Evolutionary conservation across 768 basidiomycete genomes (phyloP), one percentile per base, ranked within the genome.

Genomic region (Boletellus ananas): DNA sequence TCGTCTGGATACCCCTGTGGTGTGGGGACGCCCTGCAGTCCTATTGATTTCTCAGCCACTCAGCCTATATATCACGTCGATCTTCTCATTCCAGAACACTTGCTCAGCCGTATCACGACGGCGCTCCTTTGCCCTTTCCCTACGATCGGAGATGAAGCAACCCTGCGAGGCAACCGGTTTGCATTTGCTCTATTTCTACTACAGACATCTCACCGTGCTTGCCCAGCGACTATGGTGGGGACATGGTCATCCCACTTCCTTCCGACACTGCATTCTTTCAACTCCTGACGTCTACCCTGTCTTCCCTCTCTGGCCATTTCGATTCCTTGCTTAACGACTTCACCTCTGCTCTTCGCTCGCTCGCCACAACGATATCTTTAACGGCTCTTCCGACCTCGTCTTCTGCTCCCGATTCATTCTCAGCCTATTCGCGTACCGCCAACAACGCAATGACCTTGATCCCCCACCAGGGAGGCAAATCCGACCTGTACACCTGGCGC

Each of bases 401-500:
- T 1, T 63, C 68, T 29, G 52, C 66, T 6, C 60, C 63, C 3
- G 49, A 17, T 34, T 43, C 62, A 16, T 75, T 74, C 56, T 63
- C 64, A 3, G 57, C 70, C 5, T 63, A 73, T 49, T 72, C 73
- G 2, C 40, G 52, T 31, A 36, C 54, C 1, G 43, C 47, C 18
- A 13, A 25, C 31, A 67, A 67, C 31, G 47, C 47, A 3, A 38
- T 23, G 18, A 50, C 72, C 72, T 12, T 73, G 73, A 8, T 76
- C 79, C 62, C 76, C 73, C 1, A 58, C 57, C 20, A 39, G 16
- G 57, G 68, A 55, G 48, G 68, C 36, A 53, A 70, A 62, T 50
- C 69, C 11, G 94, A 97, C 58, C 68, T 97, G 8, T 92, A 90
- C 63, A 77, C 81, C 6, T 96, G 94, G 94, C 74, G 94, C 20